Percentiles rank a stretch among this genome's conserved stretches.
Evolutionary conservation across 805 yeast genomes (phyloP).

Genomic region (Ogataea sp.): DNA sequence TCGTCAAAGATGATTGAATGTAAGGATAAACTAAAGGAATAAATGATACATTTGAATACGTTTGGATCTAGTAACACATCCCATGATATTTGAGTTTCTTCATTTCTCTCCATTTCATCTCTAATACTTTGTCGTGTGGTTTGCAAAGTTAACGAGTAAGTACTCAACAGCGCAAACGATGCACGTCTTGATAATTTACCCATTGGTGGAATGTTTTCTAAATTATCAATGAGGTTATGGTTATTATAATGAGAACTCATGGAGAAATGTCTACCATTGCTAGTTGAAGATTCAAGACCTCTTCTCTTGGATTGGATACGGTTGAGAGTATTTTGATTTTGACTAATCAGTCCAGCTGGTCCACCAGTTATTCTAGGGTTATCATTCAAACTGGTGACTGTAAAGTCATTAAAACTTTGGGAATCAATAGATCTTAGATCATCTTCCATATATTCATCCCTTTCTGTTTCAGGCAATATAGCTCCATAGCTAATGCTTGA

Average conservation of each 20-base stretch:
- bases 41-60: slow-evolving; percentile 13
- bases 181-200: slow-evolving; percentile 1
- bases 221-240: neutral
- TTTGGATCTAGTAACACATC: slow-evolving; percentile 10
- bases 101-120: slow-evolving; percentile 4
- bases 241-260: neutral
- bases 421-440: neutral
- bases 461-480: too few species aligned
- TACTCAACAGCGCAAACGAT: neutral
- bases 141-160: neutral
- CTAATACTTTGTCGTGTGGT: neutral
- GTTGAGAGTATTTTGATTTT: neutral
- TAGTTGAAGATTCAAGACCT: neutral
- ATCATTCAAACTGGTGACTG: neutral
- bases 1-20: slow-evolving; percentile 43
- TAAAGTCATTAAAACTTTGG: neutral
- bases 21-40: slow-evolving; percentile 34
- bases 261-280: neutral
- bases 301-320: neutral
- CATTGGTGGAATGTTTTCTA: neutral
- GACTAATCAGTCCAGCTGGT: too few species aligned
- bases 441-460: too few species aligned
- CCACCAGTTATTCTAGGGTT: too few species aligned
- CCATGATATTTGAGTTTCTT: slow-evolving; percentile 1
- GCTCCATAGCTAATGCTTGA: neutral